phyloP scores from a whole-genome alignment of 106 monocot genomes.

The Dactylorhiza incarnata region DNA sequence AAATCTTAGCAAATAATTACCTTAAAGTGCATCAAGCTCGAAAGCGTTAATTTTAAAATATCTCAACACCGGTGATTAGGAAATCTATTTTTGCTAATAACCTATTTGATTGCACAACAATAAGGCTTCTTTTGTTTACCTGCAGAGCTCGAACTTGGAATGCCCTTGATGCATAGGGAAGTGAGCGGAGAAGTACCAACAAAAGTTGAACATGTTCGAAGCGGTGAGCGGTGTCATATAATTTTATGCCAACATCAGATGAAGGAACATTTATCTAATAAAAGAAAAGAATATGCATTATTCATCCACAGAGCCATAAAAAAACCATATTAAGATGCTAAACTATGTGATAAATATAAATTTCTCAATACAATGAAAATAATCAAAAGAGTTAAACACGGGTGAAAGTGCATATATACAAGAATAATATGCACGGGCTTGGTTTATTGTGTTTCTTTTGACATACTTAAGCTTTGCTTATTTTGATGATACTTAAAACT shows the following conservation, averaged over 20 bases:
- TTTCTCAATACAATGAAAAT: constrained; percentile 1
- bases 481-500: not conserved
- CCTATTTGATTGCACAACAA: not conserved
- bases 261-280: constrained; percentile 81
- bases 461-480: not conserved
- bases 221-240: constrained; percentile 85
- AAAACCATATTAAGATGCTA: not conserved
- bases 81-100: not conserved
- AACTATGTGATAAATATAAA: not conserved
- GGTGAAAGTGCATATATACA: not conserved
- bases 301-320: not conserved
- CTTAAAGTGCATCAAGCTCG: not conserved
- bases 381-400: not conserved
- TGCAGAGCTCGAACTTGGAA: constrained; percentile 95
- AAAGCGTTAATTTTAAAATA: not conserved
- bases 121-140: constrained; percentile 26
- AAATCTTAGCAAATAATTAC: not conserved
- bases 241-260: constrained; percentile 75
- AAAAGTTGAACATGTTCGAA: constrained; percentile 88
- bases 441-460: not conserved
- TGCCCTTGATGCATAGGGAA: constrained; percentile 84
- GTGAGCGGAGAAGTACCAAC: constrained; percentile 84
- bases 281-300: constrained; percentile 4
- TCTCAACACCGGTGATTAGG: not conserved
- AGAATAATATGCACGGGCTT: not conserved